A percentile compares a stretch with the other conserved stretches of the same genome.
phyloP scores from a whole-genome alignment of 1,139 yeast genomes.

The Taphrina confusa region DNA sequence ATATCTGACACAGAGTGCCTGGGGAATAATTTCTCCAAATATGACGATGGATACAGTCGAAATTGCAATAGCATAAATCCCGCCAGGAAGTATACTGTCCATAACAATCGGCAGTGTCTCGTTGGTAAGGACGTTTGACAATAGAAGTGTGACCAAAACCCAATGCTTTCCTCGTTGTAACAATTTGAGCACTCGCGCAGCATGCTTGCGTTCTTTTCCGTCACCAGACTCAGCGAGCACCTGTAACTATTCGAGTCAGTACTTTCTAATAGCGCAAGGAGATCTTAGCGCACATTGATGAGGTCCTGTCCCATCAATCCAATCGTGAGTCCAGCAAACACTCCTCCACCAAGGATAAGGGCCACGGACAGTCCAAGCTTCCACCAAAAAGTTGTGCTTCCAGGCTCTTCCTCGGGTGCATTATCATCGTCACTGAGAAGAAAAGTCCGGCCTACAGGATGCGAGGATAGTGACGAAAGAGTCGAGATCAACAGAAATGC shows the following conservation, averaged over 20 bases:
- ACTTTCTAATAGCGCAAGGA: neutral
- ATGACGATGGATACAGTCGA: constrained; percentile 90
- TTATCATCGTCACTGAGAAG: constrained; percentile 5
- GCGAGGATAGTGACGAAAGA: constrained; percentile 18
- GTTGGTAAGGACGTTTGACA: constrained; percentile 87
- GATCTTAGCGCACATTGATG: constrained; percentile 3
- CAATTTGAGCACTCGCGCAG: constrained; percentile 70
- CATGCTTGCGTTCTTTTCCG: constrained; percentile 62
- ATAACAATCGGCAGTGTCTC: constrained; percentile 93
- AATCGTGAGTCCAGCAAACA: constrained; percentile 91
- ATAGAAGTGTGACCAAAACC: constrained; percentile 88
- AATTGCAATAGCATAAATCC: constrained; percentile 93
- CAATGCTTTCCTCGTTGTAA: constrained; percentile 90
- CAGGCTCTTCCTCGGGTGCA: constrained; percentile 31
- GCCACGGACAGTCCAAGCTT: constrained; percentile 62
- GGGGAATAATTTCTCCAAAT: constrained; percentile 96
- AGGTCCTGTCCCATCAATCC: constrained; percentile 97
- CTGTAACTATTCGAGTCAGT: constrained; percentile 44
- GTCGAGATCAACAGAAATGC: neutral
- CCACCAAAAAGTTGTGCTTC: constrained; percentile 50
- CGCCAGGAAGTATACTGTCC: constrained; percentile 92
- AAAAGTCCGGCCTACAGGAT: constrained; percentile 7
- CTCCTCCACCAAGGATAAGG: constrained; percentile 86
- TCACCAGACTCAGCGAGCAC: constrained; percentile 55
- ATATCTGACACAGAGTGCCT: constrained; percentile 85